Conservation (phyloP, 169 alveolate genomes). For the Plasmodium relictum region DNA sequence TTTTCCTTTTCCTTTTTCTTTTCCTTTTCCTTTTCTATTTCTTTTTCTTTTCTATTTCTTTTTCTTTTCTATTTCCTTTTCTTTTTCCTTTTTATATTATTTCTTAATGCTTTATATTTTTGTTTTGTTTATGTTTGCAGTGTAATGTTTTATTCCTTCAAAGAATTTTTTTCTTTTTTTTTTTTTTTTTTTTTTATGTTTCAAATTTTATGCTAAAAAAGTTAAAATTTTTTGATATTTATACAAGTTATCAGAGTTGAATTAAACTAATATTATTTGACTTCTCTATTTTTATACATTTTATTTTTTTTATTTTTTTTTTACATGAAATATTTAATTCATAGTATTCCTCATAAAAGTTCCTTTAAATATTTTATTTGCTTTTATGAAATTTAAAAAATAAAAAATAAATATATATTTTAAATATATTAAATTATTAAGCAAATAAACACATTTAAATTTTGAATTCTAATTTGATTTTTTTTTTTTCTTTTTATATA, state of each 20-base stretch:
- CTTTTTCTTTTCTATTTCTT: neutral
- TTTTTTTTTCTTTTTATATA: too few species aligned
- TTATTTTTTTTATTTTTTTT: neutral
- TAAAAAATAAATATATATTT: too few species aligned
- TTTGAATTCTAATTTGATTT: too few species aligned
- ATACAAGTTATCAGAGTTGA: constrained; percentile 32
- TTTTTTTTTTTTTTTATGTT: constrained; percentile 2
- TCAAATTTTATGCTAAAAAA: constrained; percentile 3
- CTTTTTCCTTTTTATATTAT: neutral
- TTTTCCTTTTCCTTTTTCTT: neutral
- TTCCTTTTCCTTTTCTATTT: neutral
- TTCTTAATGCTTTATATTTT: neutral
- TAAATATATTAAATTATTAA: too few species aligned
- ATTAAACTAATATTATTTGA: constrained; percentile 26
- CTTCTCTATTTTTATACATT: neutral
- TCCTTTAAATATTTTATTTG: too few species aligned
- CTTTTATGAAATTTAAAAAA: too few species aligned
- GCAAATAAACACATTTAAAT: too few species aligned
- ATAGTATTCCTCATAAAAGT: neutral
- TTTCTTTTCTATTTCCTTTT: neutral
- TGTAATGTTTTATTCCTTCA: neutral
- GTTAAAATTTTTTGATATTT: neutral
- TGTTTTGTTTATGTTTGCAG: constrained; percentile 28
- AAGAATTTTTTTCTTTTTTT: too few species aligned
- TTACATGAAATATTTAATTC: neutral